phyloP scores from a whole-genome alignment of 345 rosid genomes.

The Citrus maxima region DNA sequence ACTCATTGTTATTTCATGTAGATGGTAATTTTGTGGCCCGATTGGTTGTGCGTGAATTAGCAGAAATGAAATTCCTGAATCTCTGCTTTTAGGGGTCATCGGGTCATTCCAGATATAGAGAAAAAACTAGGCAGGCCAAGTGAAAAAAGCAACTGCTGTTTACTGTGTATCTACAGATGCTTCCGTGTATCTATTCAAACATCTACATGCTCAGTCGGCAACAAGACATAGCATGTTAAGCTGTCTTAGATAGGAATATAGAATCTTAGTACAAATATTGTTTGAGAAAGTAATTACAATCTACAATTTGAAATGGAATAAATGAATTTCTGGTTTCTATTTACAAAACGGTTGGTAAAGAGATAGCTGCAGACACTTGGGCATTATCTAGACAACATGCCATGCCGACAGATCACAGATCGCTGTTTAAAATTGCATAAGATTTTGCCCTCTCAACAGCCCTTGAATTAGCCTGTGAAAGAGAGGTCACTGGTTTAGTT shows the following conservation, averaged over 20 bases:
- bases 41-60: no score
- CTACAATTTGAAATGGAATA: not conserved
- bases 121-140: no score
- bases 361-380: no score
- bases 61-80: no score
- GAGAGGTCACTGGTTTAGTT: not conserved
- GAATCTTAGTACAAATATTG: not conserved
- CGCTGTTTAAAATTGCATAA: not conserved
- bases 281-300: not conserved
- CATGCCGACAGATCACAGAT: not conserved
- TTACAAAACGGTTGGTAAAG: not conserved
- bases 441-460: not conserved
- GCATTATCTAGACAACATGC: not conserved
- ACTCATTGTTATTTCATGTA: no score
- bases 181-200: not conserved
- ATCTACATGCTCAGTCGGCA: not conserved
- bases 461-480: conserved; percentile 4
- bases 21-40: no score
- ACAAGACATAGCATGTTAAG: not conserved
- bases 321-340: not conserved
- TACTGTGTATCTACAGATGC: not conserved
- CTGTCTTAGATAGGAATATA: not conserved
- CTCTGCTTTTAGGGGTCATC: no score
- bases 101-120: no score
- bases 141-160: not conserved